Evolutionary conservation across 257 asterid species (phyloP), one percentile per base, ranked within the genome.

Genomic region (Schizonepeta tenuifolia): DNA sequence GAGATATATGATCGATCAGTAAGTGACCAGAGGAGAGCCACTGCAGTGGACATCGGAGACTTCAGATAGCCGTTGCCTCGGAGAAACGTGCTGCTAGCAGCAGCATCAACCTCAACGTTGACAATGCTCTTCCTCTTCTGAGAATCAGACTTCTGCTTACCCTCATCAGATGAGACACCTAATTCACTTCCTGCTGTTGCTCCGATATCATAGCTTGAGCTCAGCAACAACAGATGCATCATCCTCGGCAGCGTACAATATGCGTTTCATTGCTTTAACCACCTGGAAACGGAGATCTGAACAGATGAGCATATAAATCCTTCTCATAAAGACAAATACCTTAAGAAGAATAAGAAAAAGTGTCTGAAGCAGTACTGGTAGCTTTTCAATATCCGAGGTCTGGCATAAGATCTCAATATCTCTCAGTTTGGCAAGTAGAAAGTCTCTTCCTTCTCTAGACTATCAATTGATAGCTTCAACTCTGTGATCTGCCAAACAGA

Each of bases 391-490:
- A 73, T 80, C 84, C 7, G 97, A 91, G 43, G 79, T 82, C 84
- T 93, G 97, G 85, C 96, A 89, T 46, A 91, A 57, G 76, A 93
- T 86, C 73, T 91, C 98, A 47, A 91, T 79, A 65, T 93, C 98
- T 85, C 98, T 89, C 83, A 93, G 58, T 79, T 91, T 93, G 58
- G 89, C 82, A 68, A 93, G 91, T 86, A 89, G 89, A 78, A 91
- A 93, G 83, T 91, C 98, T 78, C 98, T 86, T 93, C 98, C 86
- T 88, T 89, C 86, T 93, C 98, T 13, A 91, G 85, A 58, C 94
- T 85, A 75, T 93, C 98, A 24, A 93, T 87, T 2, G 92, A 87
- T 51, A 93, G 73, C 83, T 91, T 93, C 88, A 93, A 46, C 67
- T 91, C 96, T 0, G 96, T 89, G 40, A 93, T 85, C 98, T 93